phyloP scores from a whole-genome alignment of 208 protist genomes.

The Leptomonas pyrrhocoris region DNA sequence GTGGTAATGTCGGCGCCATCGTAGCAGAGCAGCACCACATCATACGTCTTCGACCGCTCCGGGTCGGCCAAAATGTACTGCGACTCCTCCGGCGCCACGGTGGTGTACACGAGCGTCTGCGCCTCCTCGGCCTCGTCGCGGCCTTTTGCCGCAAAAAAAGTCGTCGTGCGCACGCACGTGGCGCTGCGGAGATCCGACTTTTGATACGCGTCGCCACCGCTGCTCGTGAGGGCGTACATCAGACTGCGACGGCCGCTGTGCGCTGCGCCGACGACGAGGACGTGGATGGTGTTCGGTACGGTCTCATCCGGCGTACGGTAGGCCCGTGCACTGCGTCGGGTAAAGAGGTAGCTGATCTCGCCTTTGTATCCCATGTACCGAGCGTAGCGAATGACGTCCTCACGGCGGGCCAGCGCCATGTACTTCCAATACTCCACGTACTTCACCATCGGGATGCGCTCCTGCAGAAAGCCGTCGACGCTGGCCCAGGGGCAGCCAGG shows the following conservation, averaged over 20 bases:
- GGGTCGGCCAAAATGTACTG: conserved; percentile 51
- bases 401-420: conserved; percentile 68
- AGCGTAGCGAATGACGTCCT: conserved; percentile 83
- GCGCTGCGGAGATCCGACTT: conserved; percentile 1
- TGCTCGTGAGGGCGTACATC: conserved; percentile 48
- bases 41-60: conserved; percentile 57
- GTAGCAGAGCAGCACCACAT: conserved; percentile 84
- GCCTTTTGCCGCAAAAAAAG: conserved; percentile 53
- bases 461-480: conserved; percentile 57
- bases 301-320: conserved; percentile 45
- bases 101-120: conserved; percentile 71
- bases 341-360: conserved; percentile 75
- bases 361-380: conserved; percentile 89
- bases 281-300: conserved; percentile 79
- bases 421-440: conserved; percentile 92
- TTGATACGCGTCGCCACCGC: conserved; percentile 11
- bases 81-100: conserved; percentile 41
- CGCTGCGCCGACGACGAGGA: conserved; percentile 60
- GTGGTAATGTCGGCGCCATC: conserved; percentile 49
- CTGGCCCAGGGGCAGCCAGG: conserved; percentile 83
- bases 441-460: conserved; percentile 55
- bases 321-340: conserved; percentile 48
- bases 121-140: conserved; percentile 38
- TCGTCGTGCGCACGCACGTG: conserved; percentile 56
- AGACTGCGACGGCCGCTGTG: conserved; percentile 61